Evolutionary conservation across 805 yeast species (phyloP), one percentile per base, ranked within the genome.

Genomic region (Isabelozyma pseudorhagii): DNA sequence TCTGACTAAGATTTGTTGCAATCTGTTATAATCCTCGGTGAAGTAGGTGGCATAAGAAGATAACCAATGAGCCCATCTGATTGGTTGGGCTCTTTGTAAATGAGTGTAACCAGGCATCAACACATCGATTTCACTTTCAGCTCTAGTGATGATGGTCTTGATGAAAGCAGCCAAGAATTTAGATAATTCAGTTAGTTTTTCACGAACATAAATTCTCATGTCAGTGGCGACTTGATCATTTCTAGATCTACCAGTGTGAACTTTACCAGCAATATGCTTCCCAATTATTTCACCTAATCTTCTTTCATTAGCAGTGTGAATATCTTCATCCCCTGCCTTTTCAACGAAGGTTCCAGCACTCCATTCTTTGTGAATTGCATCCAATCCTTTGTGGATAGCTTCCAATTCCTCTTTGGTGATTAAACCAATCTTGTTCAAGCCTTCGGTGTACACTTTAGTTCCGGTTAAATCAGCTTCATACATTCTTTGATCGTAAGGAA

Each of bases 201-300:
- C 92, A 62, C 97, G 85, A 49, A 94, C 97, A 58, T 82, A 93
- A 27, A 94, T 82, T 69, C 99, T 82, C 96, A 94, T 89, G 66
- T 94, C 99, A n/a, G 98, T 93, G 43, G 97, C 99, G 46, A 92
- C 97, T 75, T 94, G 99, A 69, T 94, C 99, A 64, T 94, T 94
- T 79, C 99, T 85, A 44, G 97, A 89, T 66, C 99, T 84, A 53
- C 99, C 99, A n/a, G 99, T 94, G 69, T 94, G 99, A 29, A 94
- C 98, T 63, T 94, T 94, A 40, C 99, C 99, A 13, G 98, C 89
- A 65, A 94, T 93, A 48, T 83, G 84, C 61, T 84, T 84, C 49
- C 99, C 99, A 61, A 94, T 94, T 47, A 94, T 75, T 72, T 94
- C 99, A 45, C 99, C 99, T 54, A 94, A 77, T 63, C 99, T 81